Percentiles rank a stretch among this genome's conserved stretches.
Conservation (phyloP, 1,284 basidiomycete genomes). For the Phenoliferia sp. region DNA sequence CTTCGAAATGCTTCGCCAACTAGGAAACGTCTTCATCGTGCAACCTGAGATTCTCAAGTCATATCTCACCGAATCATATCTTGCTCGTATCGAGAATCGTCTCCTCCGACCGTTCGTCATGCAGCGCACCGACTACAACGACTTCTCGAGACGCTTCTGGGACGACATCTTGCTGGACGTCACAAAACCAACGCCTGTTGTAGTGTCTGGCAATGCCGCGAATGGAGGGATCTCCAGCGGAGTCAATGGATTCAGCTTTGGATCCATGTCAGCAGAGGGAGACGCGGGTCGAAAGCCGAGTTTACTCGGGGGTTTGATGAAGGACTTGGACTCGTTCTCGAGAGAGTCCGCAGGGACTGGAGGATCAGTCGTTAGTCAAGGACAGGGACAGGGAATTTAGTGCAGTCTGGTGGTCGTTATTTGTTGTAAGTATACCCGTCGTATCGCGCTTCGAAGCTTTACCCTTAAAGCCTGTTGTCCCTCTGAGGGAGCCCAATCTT, state of each 20-base stretch:
- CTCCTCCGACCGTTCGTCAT: conserved; percentile 87
- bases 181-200: background rate
- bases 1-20: conserved; percentile 96
- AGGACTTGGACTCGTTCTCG: conserved; percentile 21
- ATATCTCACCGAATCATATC: conserved; percentile 79
- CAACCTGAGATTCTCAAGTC: conserved; percentile 86
- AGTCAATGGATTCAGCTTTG: background rate
- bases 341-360: background rate
- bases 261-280: background rate
- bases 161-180: conserved; percentile 31
- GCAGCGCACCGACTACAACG: conserved; percentile 72
- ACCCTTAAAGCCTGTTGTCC: too few species aligned
- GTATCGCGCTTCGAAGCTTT: too few species aligned
- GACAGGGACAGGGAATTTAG: too few species aligned
- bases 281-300: conserved; percentile 10
- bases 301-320: conserved; percentile 23
- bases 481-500: too few species aligned
- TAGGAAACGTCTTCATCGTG: conserved; percentile 95
- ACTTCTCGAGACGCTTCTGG: conserved; percentile 31
- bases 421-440: too few species aligned
- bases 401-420: too few species aligned
- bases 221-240: background rate
- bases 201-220: background rate
- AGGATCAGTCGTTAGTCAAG: background rate
- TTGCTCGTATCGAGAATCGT: conserved; percentile 81